Base-by-base conservation (phyloP, 768 basidiomycete species). In the Lactarius akahatsu region DNA sequence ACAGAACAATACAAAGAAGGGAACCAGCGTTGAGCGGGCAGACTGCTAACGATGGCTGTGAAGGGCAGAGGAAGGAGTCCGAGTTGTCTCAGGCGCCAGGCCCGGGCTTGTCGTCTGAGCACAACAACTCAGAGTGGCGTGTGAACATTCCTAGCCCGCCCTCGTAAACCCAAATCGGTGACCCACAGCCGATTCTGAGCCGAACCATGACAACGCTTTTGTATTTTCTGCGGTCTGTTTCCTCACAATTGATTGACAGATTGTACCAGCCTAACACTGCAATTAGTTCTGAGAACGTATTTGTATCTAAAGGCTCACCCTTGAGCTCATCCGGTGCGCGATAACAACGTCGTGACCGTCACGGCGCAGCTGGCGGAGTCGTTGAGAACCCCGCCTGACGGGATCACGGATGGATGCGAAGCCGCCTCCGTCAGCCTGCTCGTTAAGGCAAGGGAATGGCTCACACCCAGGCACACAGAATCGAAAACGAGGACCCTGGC, bases 111-210 rank as follows among this genome's bases (percentile, higher is more conserved):
- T 58, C 50, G 32, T 28, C 66, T 30, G 66, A 67, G 66, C 20
- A 62, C 57, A 62, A 66, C 61, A 57, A 15, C 38, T 2, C 20
- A 52, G 32, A 36, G 66, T 67, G 66, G 66, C 66, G 66, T 67
- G 66, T 20, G 66, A 67, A 61, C 47, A 32, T 38, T 50, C 50
- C 13, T 57, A 23, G 65, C 52, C 45, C 43, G 65, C 55, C 59
- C 45, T 47, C 65, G 38, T 32, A 61, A 61, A 58, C 57, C 57
- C 40, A 63, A 67, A 63, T 59, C 55, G 32, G 62, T 62, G 58
- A 57, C 28, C 50, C n/a, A 36, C 36, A 36, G 36, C 36, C 36
- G 36, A 36, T 36, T 13, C 23, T n/a, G 36, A 52, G 50, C 57
- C 52, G 52, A 63, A 36, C 50, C 65, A 3, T 47, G 28, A 38